Base-by-base conservation (phyloP, 2,329 filamentous ascomycete genomes). In the Neopestalotiopsis sp. region DNA sequence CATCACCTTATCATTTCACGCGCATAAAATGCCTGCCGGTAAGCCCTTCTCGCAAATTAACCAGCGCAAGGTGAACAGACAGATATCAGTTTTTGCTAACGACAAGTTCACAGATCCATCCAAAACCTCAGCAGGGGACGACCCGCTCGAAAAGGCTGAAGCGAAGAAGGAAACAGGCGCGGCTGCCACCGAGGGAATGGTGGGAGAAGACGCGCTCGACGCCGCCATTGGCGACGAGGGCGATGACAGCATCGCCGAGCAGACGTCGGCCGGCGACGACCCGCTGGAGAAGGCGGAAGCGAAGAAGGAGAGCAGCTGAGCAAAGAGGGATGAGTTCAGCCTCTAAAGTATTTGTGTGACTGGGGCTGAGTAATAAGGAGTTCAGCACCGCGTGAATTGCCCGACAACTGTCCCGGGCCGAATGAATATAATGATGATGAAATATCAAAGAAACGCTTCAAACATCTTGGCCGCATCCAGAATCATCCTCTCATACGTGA, bases 211-310 rank as follows among this genome's bases (percentile, higher is more conserved):
- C 49, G 30, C 52, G 9, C 34, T 67, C 20, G 65, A 67, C 58
- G 65, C 52, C 7, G 65, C 65, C 17, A 67, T 67, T 13, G 65
- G 65, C 30, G 65, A 67, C 34, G 56, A 67, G 56, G 65, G 17
- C 2, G 65, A 67, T 17, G 65, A 67, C 20, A 45, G 6, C 17
- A 38, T 59, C 17, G 30, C 65, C 17, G 65, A 67, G 56, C 28
- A 67, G 56, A 67, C 65, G 14, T 67, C 65, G 24, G 56, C 52
- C 30, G 32, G 9, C 4, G 65, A 60, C 24, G 65, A 67, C 14
- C 52, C 65, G 20, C 34, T 67, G n/a, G 65, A 67, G 32, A 60
- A 59, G 65, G 65, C 65, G 2, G 65, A 67, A 38, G 65, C 65
- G 4, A 60, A 60, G 38, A 67, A 67, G 38, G 65, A 67, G 49